Percentiles rank a stretch among this genome's conserved stretches.
Conservation (phyloP, 2,329 filamentous ascomycete species). For the Helotiales sp. region DNA sequence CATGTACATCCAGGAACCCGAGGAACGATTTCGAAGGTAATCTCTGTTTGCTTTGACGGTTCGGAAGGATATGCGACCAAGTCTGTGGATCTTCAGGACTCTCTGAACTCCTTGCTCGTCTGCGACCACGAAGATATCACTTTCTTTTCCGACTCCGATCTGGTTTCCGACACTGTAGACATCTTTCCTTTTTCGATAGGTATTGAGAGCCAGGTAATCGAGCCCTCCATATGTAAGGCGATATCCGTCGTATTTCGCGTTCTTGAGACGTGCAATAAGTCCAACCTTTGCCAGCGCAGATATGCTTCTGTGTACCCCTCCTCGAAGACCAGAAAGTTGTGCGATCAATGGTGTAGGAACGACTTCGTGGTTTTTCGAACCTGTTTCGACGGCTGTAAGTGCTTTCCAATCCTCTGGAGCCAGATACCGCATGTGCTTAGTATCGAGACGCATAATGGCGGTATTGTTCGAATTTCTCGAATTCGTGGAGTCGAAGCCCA, state of each 20-base stretch:
- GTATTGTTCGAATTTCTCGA: constrained; percentile 10
- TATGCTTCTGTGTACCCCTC: constrained; percentile 83
- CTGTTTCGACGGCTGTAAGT: constrained; percentile 87
- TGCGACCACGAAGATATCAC: constrained; percentile 93
- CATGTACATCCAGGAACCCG: constrained; percentile 97
- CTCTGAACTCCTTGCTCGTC: constrained; percentile 73
- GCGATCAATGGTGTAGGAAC: constrained; percentile 89
- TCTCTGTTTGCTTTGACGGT: constrained; percentile 95
- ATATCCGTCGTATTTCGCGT: constrained; percentile 97
- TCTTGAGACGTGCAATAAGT: constrained; percentile 89
- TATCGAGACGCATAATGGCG: constrained; percentile 84
- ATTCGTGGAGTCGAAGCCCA: constrained; percentile 2
- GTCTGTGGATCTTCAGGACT: constrained; percentile 92
- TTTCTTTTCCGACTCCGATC: constrained; percentile 96
- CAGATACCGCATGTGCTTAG: constrained; percentile 89
- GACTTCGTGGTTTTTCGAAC: constrained; percentile 95
- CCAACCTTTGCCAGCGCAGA: constrained; percentile 89
- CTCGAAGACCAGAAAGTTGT: constrained; percentile 77
- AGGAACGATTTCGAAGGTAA: constrained; percentile 80
- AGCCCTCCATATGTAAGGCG: constrained; percentile 94
- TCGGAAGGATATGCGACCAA: constrained; percentile 95
- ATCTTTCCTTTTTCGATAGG: constrained; percentile 74
- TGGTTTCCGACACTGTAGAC: constrained; percentile 93
- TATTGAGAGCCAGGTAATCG: constrained; percentile 94
- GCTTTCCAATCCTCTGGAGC: constrained; percentile 93